These are phyloP conservation scores for Penstemon barbatus DNA, from an alignment of 257 asterid genomes.

Conservation along the genomic window DNA sequence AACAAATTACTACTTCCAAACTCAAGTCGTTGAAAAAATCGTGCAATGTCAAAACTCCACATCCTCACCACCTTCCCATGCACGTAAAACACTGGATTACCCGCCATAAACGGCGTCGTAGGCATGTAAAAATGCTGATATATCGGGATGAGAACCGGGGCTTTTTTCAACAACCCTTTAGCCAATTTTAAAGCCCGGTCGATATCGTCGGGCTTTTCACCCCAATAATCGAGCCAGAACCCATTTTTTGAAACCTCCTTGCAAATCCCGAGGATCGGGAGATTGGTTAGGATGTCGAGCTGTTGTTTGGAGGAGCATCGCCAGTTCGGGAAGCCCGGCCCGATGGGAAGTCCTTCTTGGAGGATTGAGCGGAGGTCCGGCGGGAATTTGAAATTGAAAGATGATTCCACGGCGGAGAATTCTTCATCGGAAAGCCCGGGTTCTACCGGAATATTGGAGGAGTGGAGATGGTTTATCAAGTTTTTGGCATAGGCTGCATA, in stretches of 20 bases:
- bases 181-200: conserved; percentile 54
- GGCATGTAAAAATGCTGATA: conserved; percentile 67
- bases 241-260: conserved; percentile 45
- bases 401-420: conserved; percentile 55
- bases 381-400: conserved; percentile 55
- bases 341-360: conserved; percentile 80
- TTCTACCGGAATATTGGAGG: conserved; percentile 63
- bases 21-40: conserved; percentile 63
- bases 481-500: conserved; percentile 91
- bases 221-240: conserved; percentile 75
- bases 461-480: conserved; percentile 46
- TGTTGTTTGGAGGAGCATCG: conserved; percentile 74
- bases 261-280: conserved; percentile 57
- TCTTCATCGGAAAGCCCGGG: conserved; percentile 67
- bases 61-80: conserved; percentile 53
- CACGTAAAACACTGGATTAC: conserved; percentile 86
- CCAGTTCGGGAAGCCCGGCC: conserved; percentile 90
- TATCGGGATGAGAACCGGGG: conserved; percentile 74
- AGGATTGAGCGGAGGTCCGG: conserved; percentile 89
- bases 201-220: conserved; percentile 47
- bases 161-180: conserved; percentile 33
- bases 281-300: conserved; percentile 44
- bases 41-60: conserved; percentile 75
- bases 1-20: conserved; percentile 29
- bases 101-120: conserved; percentile 61